These are phyloP conservation scores for Onygenales sp. DNA, from an alignment of 2,329 filamentous ascomycete genomes.

Conservation along the genomic window DNA sequence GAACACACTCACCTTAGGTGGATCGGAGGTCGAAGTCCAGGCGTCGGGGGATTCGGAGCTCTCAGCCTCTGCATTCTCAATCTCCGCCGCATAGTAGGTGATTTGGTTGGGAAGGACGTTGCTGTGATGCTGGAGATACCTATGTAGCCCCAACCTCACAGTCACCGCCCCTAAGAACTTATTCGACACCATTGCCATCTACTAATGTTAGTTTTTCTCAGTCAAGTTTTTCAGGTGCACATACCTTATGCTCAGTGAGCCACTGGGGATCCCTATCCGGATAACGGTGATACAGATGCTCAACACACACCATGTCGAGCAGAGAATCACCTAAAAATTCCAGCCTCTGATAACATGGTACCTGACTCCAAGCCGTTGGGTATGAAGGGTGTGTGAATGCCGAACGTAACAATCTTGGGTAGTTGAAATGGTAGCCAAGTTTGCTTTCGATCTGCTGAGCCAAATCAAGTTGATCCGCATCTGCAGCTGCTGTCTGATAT, in stretches of 20 bases:
- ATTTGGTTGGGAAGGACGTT: constrained; percentile 35
- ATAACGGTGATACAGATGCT: constrained; percentile 67
- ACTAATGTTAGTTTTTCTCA: constrained; percentile 1
- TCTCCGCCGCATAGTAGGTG: constrained; percentile 37
- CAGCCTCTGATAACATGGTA: constrained; percentile 81
- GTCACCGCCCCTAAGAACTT: constrained; percentile 80
- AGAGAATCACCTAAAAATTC: constrained; percentile 89
- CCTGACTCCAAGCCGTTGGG: constrained; percentile 60
- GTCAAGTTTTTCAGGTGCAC: constrained; percentile 3
- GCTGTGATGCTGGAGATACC: constrained; percentile 50
- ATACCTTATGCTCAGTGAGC: constrained; percentile 85
- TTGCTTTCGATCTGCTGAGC: constrained; percentile 53
- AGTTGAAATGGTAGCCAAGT: constrained; percentile 58
- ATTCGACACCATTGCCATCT: constrained; percentile 97
- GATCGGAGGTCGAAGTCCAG: constrained; percentile 32
- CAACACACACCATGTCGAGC: constrained; percentile 75
- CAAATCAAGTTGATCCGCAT: constrained; percentile 60
- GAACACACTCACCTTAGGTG: constrained; percentile 30
- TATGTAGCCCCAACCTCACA: constrained; percentile 68
- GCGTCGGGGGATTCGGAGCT: constrained; percentile 28
- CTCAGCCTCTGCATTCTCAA: constrained; percentile 22
- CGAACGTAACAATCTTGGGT: constrained; percentile 67
- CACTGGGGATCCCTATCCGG: constrained; percentile 83
- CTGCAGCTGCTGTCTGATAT: constrained; percentile 57
- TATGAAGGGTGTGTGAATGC: constrained; percentile 86